A percentile compares a stretch with the other conserved stretches of the same genome.
Evolutionary conservation across 306 rosid genomes (phyloP).

Genomic region (Lithocarpus polystachyus): DNA sequence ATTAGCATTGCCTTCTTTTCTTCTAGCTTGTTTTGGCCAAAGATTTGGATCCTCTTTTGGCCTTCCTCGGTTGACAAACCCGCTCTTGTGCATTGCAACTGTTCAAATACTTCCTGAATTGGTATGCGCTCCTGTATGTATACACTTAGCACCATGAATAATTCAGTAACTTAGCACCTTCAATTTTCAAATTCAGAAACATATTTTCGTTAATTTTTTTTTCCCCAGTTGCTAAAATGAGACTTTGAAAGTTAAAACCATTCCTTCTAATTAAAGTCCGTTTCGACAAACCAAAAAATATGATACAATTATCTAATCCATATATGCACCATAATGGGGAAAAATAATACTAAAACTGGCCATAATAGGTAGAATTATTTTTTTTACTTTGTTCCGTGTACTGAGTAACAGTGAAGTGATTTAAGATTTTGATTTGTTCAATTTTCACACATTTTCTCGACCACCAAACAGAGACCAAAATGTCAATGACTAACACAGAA

Average conservation of each 20-base stretch:
- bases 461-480: background rate
- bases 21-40: slow-evolving; percentile 86
- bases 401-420: background rate
- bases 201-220: background rate
- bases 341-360: background rate
- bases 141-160: background rate
- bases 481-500: background rate
- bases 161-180: background rate
- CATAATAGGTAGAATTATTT: background rate
- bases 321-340: background rate
- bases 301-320: background rate
- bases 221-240: background rate
- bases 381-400: background rate
- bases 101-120: slow-evolving; percentile 72
- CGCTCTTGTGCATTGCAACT: slow-evolving; percentile 65
- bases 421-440: background rate
- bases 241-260: background rate
- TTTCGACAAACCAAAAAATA: background rate
- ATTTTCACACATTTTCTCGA: background rate
- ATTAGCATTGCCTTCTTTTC: slow-evolving; percentile 57
- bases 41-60: slow-evolving; percentile 54
- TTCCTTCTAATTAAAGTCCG: background rate
- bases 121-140: slow-evolving; percentile 74
- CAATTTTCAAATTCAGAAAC: background rate
- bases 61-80: slow-evolving; percentile 79